Percentiles rank a stretch among this genome's conserved stretches.
Evolutionary conservation across 2,329 filamentous ascomycete species (phyloP).

Genomic region (Tolypocladium pustulatum): DNA sequence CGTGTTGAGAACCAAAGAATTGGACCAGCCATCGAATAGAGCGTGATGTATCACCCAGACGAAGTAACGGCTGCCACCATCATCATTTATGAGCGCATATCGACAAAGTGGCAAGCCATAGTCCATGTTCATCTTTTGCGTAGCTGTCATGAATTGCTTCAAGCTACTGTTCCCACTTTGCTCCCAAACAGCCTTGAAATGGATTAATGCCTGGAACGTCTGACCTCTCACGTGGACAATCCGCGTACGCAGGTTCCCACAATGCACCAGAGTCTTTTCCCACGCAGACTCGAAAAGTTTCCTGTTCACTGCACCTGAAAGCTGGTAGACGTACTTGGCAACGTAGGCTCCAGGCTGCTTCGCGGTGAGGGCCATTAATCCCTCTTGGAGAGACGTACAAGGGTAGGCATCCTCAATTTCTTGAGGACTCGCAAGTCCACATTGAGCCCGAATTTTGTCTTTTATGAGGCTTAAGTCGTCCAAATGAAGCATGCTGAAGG

Average conservation of each 20-base stretch:
- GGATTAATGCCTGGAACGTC: constrained; percentile 3
- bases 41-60: constrained; percentile 12
- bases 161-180: background rate
- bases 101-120: background rate
- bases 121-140: background rate
- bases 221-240: constrained; percentile 2
- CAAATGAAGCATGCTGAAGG: background rate
- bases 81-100: background rate
- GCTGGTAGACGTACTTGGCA: constrained; percentile 14
- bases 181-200: background rate
- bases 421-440: background rate
- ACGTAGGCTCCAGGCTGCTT: constrained; percentile 23
- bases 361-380: constrained; percentile 23
- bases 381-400: constrained; percentile 27
- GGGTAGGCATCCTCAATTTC: constrained; percentile 11
- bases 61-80: background rate
- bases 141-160: background rate
- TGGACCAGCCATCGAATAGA: constrained; percentile 14
- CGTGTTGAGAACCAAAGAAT: background rate
- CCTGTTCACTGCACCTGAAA: constrained; percentile 10
- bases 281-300: constrained; percentile 16
- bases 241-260: constrained; percentile 6
- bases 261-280: constrained; percentile 5
- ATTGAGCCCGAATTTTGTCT: background rate
- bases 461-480: background rate